Evolutionary conservation across 2,329 filamentous ascomycete species (phyloP), one percentile per base, ranked within the genome.

Genomic region (Chalaropsis ovoidea): DNA sequence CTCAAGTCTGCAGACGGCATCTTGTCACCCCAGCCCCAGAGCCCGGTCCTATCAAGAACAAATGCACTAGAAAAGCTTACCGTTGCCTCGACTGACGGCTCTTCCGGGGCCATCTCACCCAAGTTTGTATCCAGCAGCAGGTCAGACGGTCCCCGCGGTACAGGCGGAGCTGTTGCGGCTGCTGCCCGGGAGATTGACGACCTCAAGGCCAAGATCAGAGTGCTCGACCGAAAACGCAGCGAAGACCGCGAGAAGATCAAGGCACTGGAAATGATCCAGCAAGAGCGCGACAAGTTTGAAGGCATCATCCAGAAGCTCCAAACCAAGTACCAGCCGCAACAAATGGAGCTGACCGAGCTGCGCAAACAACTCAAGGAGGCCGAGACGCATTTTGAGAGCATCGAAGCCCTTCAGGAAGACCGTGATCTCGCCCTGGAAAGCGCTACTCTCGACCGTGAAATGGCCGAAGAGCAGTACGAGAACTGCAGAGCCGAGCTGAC

Each of bases 391-490:
- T 80, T 91, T 22, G 85, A 88, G 66, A 74, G 75, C 0, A 64
- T 68, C 17, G 68, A 65, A 19, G 79, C 84, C 24, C 78, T 94
- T 1, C 87, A 94, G 72, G 88, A 89, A 7, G 91, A 96, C 70
- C 86, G 95, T 74, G 94, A 97, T 39, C 83, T 86, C 2, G 84
- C 88, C 6, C 77, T 96, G 72, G 94, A 99, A 75, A 83, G 94
- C 75, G 90, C 91, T 6, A 87, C 89, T 0, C 78, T 99, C 31
- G 94, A 99, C 73, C 85, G 90, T 56, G 93, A 99, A 75, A 95
- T 97, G 89, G 94, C 94, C 0, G 92, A 99, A 74, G 93, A 96
- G 75, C 90, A 86, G 54, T 87, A 89, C 0, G 94, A 97, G 70
- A 85, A 87, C 19, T 79, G 88, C 62, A 94, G 91, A 73, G 81